Conservation (phyloP, 2,329 filamentous ascomycete genomes). For the Arthrocladium fulminans region DNA sequence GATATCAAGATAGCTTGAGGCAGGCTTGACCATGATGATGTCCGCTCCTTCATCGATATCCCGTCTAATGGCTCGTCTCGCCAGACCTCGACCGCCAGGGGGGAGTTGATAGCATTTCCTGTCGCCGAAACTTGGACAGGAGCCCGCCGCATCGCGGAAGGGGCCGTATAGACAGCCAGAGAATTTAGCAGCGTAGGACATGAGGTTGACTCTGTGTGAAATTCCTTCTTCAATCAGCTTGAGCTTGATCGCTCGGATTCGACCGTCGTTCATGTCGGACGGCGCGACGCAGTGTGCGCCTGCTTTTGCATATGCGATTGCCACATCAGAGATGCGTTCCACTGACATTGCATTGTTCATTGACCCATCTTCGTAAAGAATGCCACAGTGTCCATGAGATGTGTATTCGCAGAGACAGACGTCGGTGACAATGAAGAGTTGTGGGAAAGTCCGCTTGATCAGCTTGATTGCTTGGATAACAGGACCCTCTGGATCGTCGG, state of each 20-base stretch:
- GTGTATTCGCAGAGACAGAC: slow-evolving; percentile 99
- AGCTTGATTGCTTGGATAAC: slow-evolving; percentile 82
- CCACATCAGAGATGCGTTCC: slow-evolving; percentile 92
- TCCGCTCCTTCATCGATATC: slow-evolving; percentile 93
- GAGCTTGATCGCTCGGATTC: slow-evolving; percentile 93
- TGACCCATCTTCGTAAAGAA: slow-evolving; percentile 82
- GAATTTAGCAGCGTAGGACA: slow-evolving; percentile 98
- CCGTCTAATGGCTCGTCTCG: slow-evolving; percentile 76
- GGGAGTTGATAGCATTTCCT: slow-evolving; percentile 95
- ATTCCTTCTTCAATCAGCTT: slow-evolving; percentile 94
- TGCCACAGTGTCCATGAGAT: slow-evolving; percentile 93
- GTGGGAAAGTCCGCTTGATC: slow-evolving; percentile 74
- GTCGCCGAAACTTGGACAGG: slow-evolving; percentile 83
- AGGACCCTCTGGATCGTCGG: slow-evolving; percentile 86
- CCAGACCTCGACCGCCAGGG: slow-evolving; percentile 81
- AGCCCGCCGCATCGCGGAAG: slow-evolving; percentile 93
- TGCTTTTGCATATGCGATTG: slow-evolving; percentile 90
- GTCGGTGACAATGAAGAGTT: slow-evolving; percentile 83
- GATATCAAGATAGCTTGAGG: slow-evolving; percentile 90
- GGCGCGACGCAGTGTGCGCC: slow-evolving; percentile 95
- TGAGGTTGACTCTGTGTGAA: slow-evolving; percentile 80
- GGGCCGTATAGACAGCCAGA: slow-evolving; percentile 93
- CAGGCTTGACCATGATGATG: slow-evolving; percentile 98
- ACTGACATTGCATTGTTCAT: slow-evolving; percentile 91
- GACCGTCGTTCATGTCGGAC: slow-evolving; percentile 97